phyloP scores from a whole-genome alignment of 2,329 filamentous ascomycete genomes.

The Davidsoniella virescens region DNA sequence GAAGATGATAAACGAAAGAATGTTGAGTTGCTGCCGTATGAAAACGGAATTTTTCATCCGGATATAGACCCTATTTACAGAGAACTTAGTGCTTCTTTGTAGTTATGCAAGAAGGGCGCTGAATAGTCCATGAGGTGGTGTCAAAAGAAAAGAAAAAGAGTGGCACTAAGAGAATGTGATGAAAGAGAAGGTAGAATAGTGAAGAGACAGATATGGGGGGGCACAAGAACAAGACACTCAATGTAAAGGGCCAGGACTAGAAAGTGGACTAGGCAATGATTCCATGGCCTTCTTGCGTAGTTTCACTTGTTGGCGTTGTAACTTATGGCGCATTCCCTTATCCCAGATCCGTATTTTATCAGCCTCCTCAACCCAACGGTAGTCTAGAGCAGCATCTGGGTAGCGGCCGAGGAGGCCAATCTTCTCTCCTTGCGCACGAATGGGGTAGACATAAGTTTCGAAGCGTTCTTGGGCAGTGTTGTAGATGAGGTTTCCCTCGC shows the following conservation, averaged over 20 bases:
- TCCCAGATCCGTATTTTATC: constrained; percentile 23
- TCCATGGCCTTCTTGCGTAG: constrained; percentile 6
- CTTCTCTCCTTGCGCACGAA: constrained; percentile 17
- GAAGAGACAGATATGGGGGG: neutral
- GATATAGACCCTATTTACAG: no score
- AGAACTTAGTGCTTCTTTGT: no score
- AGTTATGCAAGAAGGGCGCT: no score
- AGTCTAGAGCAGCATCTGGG: constrained; percentile 30
- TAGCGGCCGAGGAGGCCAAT: constrained; percentile 24
- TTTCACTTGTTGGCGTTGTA: constrained; percentile 6
- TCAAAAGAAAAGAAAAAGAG: neutral
- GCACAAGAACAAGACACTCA: neutral
- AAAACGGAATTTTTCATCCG: no score
- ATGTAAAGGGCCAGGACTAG: neutral
- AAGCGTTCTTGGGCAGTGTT: constrained; percentile 22
- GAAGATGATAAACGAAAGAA: no score
- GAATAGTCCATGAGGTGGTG: neutral
- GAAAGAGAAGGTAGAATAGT: neutral
- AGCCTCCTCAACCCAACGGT: constrained; percentile 27
- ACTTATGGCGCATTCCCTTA: constrained; percentile 18
- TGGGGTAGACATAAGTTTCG: constrained; percentile 9
- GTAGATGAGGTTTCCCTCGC: constrained; percentile 25
- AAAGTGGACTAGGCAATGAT: constrained; percentile 6
- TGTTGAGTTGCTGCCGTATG: no score
- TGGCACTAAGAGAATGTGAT: neutral